Percentiles rank a stretch among this genome's conserved stretches.
phyloP scores from a whole-genome alignment of 306 rosid genomes.

The Morella rubra region DNA sequence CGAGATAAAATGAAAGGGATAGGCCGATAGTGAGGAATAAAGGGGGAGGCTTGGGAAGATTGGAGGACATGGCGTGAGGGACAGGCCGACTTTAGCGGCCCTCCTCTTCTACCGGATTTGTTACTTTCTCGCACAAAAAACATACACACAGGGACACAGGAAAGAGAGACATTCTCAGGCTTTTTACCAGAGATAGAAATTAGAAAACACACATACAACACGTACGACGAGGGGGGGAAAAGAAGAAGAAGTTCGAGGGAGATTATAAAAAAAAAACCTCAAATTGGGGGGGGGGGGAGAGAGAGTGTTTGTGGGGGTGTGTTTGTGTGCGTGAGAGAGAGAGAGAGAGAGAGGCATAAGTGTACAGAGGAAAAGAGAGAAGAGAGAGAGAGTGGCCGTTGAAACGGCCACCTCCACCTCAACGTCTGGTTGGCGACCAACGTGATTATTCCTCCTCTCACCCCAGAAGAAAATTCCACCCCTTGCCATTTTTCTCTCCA shows the following conservation, averaged over 20 bases:
- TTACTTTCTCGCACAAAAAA: background rate
- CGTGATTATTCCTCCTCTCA: background rate
- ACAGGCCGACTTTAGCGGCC: slow-evolving; percentile 1
- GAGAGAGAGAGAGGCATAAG: background rate
- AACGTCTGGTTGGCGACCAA: slow-evolving; percentile 36
- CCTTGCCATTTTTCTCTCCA: slow-evolving; percentile 21
- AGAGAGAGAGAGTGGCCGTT: slow-evolving; percentile 35
- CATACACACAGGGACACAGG: background rate
- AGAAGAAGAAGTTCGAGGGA: background rate
- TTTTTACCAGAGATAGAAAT: background rate
- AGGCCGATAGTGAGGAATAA: background rate
- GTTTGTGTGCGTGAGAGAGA: background rate
- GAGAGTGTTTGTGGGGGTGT: background rate
- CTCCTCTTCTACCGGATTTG: slow-evolving; percentile 1
- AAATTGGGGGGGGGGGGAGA: background rate
- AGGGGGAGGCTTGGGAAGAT: background rate
- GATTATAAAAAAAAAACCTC: background rate
- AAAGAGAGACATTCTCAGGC: background rate
- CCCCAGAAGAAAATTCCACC: background rate
- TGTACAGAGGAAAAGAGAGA: background rate
- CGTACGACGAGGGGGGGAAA: background rate
- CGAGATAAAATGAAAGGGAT: background rate
- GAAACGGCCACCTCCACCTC: slow-evolving; percentile 44
- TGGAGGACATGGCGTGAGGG: slow-evolving; percentile 2
- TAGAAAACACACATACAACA: background rate